These are phyloP conservation scores for Fallopia convolvulus DNA, from an alignment of 148 eudicot genomes.

Conservation along the genomic window DNA sequence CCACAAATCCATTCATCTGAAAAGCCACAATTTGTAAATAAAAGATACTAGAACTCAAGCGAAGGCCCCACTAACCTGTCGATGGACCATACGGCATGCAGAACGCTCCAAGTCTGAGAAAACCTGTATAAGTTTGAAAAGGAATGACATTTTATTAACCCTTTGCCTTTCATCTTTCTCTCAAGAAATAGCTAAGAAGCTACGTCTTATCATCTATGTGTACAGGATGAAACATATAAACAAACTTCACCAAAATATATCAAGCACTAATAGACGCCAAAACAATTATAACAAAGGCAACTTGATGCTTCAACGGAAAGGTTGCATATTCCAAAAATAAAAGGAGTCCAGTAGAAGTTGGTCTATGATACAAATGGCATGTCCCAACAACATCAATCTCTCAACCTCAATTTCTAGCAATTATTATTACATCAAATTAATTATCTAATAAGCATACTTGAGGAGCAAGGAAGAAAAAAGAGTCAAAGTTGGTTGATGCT, in stretches of 20 bases:
- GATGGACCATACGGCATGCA: slow-evolving; percentile 94
- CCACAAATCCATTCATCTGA: background rate
- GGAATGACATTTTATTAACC: background rate
- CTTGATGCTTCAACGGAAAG: background rate
- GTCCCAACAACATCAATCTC: background rate
- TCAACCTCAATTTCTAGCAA: background rate
- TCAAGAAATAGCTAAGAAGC: background rate
- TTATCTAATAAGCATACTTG: too few relatives aligned
- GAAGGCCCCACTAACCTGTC: slow-evolving; percentile 52
- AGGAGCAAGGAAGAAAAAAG: too few relatives aligned
- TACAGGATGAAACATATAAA: background rate
- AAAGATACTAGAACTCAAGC: slow-evolving; percentile 5
- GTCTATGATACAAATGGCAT: background rate
- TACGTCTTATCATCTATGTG: background rate
- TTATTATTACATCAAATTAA: too few relatives aligned
- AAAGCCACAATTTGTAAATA: background rate
- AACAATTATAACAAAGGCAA: background rate
- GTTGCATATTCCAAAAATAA: background rate
- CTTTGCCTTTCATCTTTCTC: background rate
- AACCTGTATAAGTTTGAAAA: slow-evolving; percentile 43
- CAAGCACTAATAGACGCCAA: background rate
- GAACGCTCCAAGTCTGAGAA: slow-evolving; percentile 98
- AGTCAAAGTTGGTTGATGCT: background rate
- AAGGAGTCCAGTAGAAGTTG: background rate
- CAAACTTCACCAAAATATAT: background rate